Conservation (phyloP, 2,329 filamentous ascomycete genomes). For the Dothideomycetes sp. region DNA sequence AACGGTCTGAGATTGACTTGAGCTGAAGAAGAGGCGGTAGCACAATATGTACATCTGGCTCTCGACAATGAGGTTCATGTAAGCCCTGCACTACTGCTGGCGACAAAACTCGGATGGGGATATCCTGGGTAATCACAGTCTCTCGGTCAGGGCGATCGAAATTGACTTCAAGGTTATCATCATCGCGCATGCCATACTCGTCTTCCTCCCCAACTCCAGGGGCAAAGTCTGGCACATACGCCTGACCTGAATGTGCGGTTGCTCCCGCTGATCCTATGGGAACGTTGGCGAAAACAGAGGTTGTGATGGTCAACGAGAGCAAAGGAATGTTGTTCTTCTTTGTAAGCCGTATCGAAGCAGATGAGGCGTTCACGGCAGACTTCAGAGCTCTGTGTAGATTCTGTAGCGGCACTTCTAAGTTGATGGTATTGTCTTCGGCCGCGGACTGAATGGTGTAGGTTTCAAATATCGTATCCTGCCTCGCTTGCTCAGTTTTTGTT, state of each 20-base stretch:
- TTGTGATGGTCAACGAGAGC: slow-evolving; percentile 81
- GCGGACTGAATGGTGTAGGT: slow-evolving; percentile 78
- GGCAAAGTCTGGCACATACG: neutral
- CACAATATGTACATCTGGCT: slow-evolving; percentile 89
- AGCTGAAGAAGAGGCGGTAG: slow-evolving; percentile 79
- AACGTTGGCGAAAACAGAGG: slow-evolving; percentile 48
- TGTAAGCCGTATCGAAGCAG: slow-evolving; percentile 78
- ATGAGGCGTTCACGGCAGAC: slow-evolving; percentile 71
- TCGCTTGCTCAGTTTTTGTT: slow-evolving; percentile 3
- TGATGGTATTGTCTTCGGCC: slow-evolving; percentile 76
- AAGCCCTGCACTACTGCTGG: slow-evolving; percentile 80
- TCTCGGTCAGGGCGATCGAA: slow-evolving; percentile 60
- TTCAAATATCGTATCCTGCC: slow-evolving; percentile 71
- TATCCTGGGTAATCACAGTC: slow-evolving; percentile 88
- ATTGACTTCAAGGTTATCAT: slow-evolving; percentile 17
- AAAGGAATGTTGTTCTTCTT: slow-evolving; percentile 85
- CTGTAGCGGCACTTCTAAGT: slow-evolving; percentile 86
- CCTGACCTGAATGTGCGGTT: neutral
- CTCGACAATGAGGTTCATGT: slow-evolving; percentile 81
- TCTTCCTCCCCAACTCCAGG: neutral
- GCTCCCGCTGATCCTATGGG: neutral
- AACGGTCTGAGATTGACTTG: slow-evolving; percentile 89
- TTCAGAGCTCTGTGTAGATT: slow-evolving; percentile 84
- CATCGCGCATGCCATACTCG: slow-evolving; percentile 7
- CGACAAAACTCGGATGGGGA: slow-evolving; percentile 85